Base-by-base conservation (phyloP, 1,139 yeast genomes). In the Nakaseomyces sp. region DNA sequence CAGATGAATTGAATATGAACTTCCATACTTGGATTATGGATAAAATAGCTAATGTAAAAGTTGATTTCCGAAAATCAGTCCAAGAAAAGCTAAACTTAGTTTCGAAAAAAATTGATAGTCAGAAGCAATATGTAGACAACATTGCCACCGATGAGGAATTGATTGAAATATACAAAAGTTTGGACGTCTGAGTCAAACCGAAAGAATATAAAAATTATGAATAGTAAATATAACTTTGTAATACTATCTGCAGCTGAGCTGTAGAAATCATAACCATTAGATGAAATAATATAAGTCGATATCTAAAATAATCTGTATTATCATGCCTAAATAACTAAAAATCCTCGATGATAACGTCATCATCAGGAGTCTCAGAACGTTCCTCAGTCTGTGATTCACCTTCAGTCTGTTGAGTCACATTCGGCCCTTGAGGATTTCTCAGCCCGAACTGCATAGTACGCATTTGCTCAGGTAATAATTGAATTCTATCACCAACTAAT, bases 1-100 rank as follows among this genome's bases (percentile, higher is more conserved):
- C 73, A 29, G 74, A 73, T 15, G 89, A 83, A 54, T 69, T 82
- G 54, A 70, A 74, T 22, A 77, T 81, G 81, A 77, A 86, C 0
- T 74, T 87, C 15, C 71, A 71, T 42, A 76, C 82, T 48, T 87
- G 95, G 95, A 65, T 85, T 17, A 52, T 55, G 10, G 49, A 55
- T 8, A 66, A 67, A 32, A 66, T 74, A 39, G 64, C 68, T 7
- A 66, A 63, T 35, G 68, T 79, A 66, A 64, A 77, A 13, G 57
- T 63, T 5, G 67, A 67, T 20, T 74, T 75, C 50, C 65, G 65
- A 33, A 52, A 50, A 2, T 76, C 76, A 43, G 66, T 70, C 42
- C 63, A 65, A 15, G 58, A 67, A 24, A 83, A 81, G 3, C 49
- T 74, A 25, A 47, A 52, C 20, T 47, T 56, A 4, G 50, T 74